phyloP scores from a whole-genome alignment of 805 yeast species.

The Candida schatavii region DNA sequence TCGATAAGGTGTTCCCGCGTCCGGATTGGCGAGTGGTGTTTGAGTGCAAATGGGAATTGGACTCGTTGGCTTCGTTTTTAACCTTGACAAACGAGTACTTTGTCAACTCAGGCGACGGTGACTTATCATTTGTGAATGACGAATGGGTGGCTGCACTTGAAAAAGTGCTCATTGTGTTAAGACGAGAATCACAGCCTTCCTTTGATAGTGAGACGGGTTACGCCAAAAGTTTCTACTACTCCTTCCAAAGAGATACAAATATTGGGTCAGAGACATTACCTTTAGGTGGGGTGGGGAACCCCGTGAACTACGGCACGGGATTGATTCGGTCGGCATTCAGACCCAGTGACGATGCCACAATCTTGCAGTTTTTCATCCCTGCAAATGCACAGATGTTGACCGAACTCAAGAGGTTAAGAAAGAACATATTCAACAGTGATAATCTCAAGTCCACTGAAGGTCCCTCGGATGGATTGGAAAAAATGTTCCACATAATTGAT shows the following conservation, averaged over 20 bases:
- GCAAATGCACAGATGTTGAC: conserved; percentile 76
- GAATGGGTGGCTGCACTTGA: conserved; percentile 61
- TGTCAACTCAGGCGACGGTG: conserved; percentile 45
- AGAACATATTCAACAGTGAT: conserved; percentile 17
- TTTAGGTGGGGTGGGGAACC: conserved; percentile 78
- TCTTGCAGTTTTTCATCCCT: conserved; percentile 78
- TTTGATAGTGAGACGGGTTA: conserved; percentile 50
- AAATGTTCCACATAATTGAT: conserved; percentile 22
- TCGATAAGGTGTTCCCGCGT: conserved; percentile 64
- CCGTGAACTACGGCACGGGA: conserved; percentile 69
- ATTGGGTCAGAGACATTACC: conserved; percentile 81
- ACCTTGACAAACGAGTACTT: conserved; percentile 72
- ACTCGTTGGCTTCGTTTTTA: conserved; percentile 78
- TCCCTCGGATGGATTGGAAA: conserved; percentile 2
- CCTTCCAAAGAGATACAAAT: conserved; percentile 71
- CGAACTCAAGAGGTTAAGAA: conserved; percentile 47
- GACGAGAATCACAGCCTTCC: conserved; percentile 61
- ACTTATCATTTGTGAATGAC: conserved; percentile 43
- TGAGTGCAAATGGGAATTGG: conserved; percentile 89
- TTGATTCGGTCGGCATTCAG: conserved; percentile 79
- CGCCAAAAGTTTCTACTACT: conserved; percentile 50
- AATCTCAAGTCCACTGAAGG: conserved; percentile 4
- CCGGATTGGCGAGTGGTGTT: conserved; percentile 73
- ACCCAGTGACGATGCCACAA: conserved; percentile 85
- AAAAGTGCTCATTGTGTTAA: conserved; percentile 49